phyloP scores from a whole-genome alignment of 2,329 filamentous ascomycete genomes.

The Exophiala oligosperma region DNA sequence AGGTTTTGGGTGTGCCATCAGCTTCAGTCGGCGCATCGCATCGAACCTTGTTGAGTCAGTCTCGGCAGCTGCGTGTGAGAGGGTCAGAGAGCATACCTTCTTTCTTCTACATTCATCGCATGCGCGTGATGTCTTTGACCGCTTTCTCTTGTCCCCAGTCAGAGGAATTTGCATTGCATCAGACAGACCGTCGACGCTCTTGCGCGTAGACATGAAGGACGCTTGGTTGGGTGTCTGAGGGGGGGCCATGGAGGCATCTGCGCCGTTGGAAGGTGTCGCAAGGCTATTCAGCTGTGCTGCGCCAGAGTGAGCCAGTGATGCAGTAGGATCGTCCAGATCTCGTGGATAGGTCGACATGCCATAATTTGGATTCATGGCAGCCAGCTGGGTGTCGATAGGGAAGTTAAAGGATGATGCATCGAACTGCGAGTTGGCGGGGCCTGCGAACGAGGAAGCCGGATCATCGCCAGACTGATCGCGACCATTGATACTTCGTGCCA shows the following conservation, averaged over 20 bases:
- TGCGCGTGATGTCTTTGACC: constrained; percentile 82
- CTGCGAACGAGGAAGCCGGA: constrained; percentile 17
- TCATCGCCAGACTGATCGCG: constrained; percentile 20
- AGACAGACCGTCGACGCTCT: constrained; percentile 19
- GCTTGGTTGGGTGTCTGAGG: constrained; percentile 17
- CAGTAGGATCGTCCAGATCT: constrained; percentile 12
- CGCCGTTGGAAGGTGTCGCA: constrained; percentile 9
- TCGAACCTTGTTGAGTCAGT: constrained; percentile 58
- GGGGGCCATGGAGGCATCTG: constrained; percentile 22
- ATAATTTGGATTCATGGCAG: constrained; percentile 18
- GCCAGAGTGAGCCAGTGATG: constrained; percentile 1
- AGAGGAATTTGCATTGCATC: constrained; percentile 18
- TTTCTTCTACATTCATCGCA: constrained; percentile 88
- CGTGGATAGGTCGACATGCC: constrained; percentile 12
- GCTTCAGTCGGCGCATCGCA: constrained; percentile 79
- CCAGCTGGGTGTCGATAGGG: constrained; percentile 22
- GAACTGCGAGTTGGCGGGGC: constrained; percentile 16
- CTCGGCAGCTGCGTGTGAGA: neutral
- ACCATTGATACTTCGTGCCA: constrained; percentile 13
- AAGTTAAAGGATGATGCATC: constrained; percentile 13
- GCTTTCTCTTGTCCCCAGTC: constrained; percentile 65
- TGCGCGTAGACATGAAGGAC: constrained; percentile 17
- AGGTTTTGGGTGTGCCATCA: constrained; percentile 63
- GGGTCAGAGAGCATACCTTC: constrained; percentile 53
- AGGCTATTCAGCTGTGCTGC: constrained; percentile 10